These are phyloP conservation scores for Penicillium hesseltinei DNA, from an alignment of 2,329 filamentous ascomycete species.

Conservation along the genomic window DNA sequence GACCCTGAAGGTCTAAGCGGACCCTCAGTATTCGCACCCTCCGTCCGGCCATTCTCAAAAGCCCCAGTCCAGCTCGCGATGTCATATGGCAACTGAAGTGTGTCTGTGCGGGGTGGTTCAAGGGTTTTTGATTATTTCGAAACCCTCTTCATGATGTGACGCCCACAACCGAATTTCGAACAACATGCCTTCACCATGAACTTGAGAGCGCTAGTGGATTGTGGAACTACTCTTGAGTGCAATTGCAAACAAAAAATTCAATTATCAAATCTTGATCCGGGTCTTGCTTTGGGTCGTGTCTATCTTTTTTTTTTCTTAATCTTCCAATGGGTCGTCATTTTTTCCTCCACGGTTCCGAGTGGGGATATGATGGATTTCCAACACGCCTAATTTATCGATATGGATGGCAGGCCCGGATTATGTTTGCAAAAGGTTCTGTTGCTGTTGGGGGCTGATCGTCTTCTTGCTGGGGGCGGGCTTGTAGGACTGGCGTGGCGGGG, in stretches of 20 bases:
- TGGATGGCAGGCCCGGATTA: conserved; percentile 5
- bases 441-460: conserved; percentile 8
- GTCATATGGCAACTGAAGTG: conserved; percentile 20
- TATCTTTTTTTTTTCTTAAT: background rate
- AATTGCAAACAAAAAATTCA: conserved; percentile 12
- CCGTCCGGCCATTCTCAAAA: conserved; percentile 37
- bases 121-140: conserved; percentile 28
- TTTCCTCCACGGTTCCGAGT: conserved; percentile 8
- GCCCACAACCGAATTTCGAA: conserved; percentile 17
- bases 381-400: background rate
- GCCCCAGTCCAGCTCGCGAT: conserved; percentile 27
- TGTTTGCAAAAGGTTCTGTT: conserved; percentile 3
- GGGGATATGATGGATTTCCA: conserved; percentile 1
- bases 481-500: conserved; percentile 16
- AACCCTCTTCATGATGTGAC: conserved; percentile 20
- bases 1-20: conserved; percentile 89
- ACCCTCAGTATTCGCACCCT: conserved; percentile 39
- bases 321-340: conserved; percentile 4
- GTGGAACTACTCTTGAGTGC: conserved; percentile 24
- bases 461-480: conserved; percentile 13
- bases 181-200: conserved; percentile 7
- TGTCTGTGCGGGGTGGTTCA: conserved; percentile 20
- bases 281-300: conserved; percentile 3
- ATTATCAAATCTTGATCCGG: conserved; percentile 13
- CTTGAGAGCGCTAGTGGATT: conserved; percentile 25